phyloP scores from a whole-genome alignment of 225 moss, liverwort and hornwort species.

The Thuidium tamariscinum region DNA sequence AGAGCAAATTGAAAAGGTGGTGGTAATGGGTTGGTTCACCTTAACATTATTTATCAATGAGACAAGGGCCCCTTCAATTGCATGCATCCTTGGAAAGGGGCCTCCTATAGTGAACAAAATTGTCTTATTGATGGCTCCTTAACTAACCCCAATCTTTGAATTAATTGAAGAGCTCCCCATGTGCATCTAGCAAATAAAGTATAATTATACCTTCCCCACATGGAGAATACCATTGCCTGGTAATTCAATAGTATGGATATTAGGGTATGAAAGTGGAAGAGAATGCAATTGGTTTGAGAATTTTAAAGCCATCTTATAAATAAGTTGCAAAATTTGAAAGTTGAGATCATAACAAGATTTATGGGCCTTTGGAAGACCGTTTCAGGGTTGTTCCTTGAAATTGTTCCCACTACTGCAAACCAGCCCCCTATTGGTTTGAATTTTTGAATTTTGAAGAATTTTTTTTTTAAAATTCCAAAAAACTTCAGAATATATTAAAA shows the following conservation, averaged over 20 bases:
- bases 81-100: neutral
- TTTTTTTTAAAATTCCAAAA: no score
- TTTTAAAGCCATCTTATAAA: rapidly evolving
- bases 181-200: neutral
- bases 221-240: neutral
- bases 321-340: neutral
- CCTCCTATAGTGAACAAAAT: rapidly evolving
- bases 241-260: neutral
- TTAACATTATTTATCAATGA: neutral
- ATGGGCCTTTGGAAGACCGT: no score
- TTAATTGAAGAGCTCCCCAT: neutral
- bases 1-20: neutral
- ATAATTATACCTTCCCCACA: neutral
- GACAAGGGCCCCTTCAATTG: rapidly evolving
- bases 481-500: no score
- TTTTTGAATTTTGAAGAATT: no score
- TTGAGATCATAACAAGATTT: neutral
- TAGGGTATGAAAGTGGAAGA: neutral
- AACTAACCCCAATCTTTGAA: neutral
- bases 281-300: neutral
- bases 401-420: no score
- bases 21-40: neutral
- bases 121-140: neutral
- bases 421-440: no score
- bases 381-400: no score